phyloP scores from a whole-genome alignment of 1,139 yeast genomes.

The Scheffersomyces titani region DNA sequence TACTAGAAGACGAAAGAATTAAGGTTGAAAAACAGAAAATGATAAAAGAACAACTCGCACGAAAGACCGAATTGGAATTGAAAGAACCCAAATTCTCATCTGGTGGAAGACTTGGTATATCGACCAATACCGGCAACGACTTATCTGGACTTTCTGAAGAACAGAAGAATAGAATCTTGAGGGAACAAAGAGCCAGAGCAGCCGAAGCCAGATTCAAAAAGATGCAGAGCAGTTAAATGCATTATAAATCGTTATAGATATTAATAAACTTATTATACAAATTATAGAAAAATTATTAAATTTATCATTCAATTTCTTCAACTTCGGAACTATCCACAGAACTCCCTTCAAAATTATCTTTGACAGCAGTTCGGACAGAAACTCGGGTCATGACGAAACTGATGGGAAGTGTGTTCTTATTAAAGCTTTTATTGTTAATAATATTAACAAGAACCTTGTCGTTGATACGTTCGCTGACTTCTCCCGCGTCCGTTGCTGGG shows the following conservation, averaged over 20 bases:
- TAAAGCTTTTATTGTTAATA: conserved; percentile 11
- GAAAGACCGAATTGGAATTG: conserved; percentile 39
- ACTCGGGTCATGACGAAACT: conserved; percentile 17
- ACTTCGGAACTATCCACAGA: neutral
- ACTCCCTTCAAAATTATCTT: neutral
- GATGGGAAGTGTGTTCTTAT: conserved; percentile 12
- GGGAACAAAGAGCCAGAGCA: conserved; percentile 95
- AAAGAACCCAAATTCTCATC: conserved; percentile 34
- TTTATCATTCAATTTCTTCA: neutral
- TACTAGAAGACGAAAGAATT: conserved; percentile 29
- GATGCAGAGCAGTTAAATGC: conserved; percentile 1
- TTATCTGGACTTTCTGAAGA: conserved; percentile 53
- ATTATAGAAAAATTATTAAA: neutral
- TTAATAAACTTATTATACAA: neutral
- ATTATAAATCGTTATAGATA: neutral
- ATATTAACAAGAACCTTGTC: conserved; percentile 15
- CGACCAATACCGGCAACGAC: conserved; percentile 18
- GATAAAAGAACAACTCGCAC: conserved; percentile 43
- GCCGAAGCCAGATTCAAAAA: conserved; percentile 79
- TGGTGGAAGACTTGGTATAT: conserved; percentile 24
- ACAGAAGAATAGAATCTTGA: conserved; percentile 74
- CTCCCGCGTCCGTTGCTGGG: conserved; percentile 26
- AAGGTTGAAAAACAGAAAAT: conserved; percentile 37
- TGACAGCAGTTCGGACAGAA: neutral
- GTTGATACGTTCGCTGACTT: conserved; percentile 2